Base-by-base conservation (phyloP, 768 basidiomycete species). In the Lentinula detonsa region DNA sequence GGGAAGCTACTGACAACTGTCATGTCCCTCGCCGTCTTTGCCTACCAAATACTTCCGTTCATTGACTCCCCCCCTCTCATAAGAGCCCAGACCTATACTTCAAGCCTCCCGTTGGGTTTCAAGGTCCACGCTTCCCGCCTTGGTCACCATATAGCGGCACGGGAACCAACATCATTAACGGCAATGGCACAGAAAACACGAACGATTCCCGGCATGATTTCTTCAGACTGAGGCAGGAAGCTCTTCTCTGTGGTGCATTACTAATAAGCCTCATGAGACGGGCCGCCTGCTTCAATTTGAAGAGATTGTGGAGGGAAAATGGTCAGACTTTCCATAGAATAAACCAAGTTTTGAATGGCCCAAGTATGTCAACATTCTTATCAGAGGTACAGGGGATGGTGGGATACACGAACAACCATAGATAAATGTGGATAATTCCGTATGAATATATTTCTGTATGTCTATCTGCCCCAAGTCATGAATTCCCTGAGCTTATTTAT, bases 191-290 rank as follows among this genome's bases (percentile, higher is more conserved):
- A 40, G 42, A 31, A 4, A 9, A 52, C 13, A 52, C 8, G 15
- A 21, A 39, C 34, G 46, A 66, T 61, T 62, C 73, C 73, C 75
- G 74, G 71, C 81, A 85, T 77, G 68, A 68, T 73, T 71, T 81
- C 81, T 85, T 76, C 82, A 83, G 78, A 83, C 80, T 73, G 71
- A 73, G 74, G 82, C 82, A 77, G 81, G 84, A 74, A 76, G 70
- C 64, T 63, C 59, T 54, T 58, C 61, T 45, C n/a, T 31, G 39
- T n/a, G 23, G 23, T 46, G 18, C 31, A 9, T 39, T 54, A 23
- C 16, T 40, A 3, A 37, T n/a, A 11, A 6, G 33, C 35, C 31
- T 54, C 18, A 43, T 23, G 56, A 46, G 45, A 31, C 10, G 60
- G 60, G 57, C 66, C 65, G 69, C 82, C 80, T 78, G 84, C 84